Evolutionary conservation across 1,284 basidiomycete species (phyloP).

Genomic region (Tranzscheliella williamsii): DNA sequence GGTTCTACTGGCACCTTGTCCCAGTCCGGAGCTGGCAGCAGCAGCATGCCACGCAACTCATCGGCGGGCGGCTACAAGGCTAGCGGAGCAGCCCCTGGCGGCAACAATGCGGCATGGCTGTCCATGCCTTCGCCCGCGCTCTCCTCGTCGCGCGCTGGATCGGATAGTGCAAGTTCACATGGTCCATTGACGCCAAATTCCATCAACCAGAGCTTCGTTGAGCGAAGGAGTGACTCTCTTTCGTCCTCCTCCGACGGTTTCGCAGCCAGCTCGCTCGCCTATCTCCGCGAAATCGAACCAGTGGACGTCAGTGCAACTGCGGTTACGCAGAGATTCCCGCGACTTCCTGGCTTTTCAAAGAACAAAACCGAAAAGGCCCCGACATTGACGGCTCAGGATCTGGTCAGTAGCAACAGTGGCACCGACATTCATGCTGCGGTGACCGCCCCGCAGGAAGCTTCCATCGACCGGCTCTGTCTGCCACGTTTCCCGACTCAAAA

Average conservation of each 20-base stretch:
- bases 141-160: constrained; percentile 32
- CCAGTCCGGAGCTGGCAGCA: constrained; percentile 2
- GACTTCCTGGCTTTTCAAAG: neutral
- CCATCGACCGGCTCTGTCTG: neutral
- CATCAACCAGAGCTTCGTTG: constrained; percentile 30
- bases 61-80: neutral
- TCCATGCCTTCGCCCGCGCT: constrained; percentile 29
- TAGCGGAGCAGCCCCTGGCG: neutral
- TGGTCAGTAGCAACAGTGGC: constrained; percentile 13
- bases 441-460: neutral
- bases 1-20: too few relatives aligned
- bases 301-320: neutral
- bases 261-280: constrained; percentile 8
- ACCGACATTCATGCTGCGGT: neutral
- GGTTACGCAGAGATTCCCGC: neutral
- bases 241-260: constrained; percentile 12
- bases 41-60: constrained; percentile 1
- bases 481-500: too few relatives aligned
- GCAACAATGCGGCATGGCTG: constrained; percentile 3
- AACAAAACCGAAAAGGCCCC: neutral
- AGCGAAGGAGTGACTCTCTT: constrained; percentile 27
- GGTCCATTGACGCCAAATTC: constrained; percentile 35
- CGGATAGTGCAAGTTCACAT: constrained; percentile 32
- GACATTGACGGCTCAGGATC: neutral
- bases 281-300: constrained; percentile 12